These are phyloP conservation scores for Pichia sp. DNA, from an alignment of 1,139 yeast genomes.

Conservation along the genomic window DNA sequence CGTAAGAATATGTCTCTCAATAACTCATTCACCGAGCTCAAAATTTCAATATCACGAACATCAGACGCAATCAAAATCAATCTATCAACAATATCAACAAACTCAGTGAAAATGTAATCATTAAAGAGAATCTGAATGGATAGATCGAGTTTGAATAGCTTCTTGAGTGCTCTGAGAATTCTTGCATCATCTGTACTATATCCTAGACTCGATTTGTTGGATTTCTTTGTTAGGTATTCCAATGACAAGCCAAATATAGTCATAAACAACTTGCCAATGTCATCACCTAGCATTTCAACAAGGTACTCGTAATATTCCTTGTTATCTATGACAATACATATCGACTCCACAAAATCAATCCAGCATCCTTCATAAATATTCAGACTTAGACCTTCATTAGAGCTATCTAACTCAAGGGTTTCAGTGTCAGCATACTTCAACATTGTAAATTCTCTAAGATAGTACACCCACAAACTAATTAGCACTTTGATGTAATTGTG, in stretches of 20 bases:
- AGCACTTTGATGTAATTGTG: constrained; percentile 52
- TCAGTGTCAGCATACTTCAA: constrained; percentile 46
- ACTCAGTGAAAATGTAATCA: constrained; percentile 68
- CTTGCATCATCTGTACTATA: constrained; percentile 19
- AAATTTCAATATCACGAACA: constrained; percentile 31
- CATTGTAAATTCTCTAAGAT: constrained; percentile 68
- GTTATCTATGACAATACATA: constrained; percentile 55
- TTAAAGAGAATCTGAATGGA: constrained; percentile 57
- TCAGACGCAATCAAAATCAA: constrained; percentile 53
- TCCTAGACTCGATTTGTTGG: constrained; percentile 17
- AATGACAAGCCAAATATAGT: constrained; percentile 80
- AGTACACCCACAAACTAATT: constrained; percentile 72
- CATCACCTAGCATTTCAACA: constrained; percentile 43
- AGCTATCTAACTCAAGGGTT: constrained; percentile 8
- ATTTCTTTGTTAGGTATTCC: constrained; percentile 54
- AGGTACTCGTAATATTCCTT: constrained; percentile 37
- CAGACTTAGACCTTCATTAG: constrained; percentile 39
- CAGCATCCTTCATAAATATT: constrained; percentile 60
- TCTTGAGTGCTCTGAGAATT: constrained; percentile 39
- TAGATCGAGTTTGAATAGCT: constrained; percentile 50
- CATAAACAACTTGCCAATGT: constrained; percentile 68
- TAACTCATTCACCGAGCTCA: constrained; percentile 42
- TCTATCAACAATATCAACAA: constrained; percentile 70
- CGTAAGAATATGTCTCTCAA: constrained; percentile 40
- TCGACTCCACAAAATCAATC: constrained; percentile 73